Base-by-base conservation (phyloP, 2,329 filamentous ascomycete genomes). In the Alternaria tenuissima region DNA sequence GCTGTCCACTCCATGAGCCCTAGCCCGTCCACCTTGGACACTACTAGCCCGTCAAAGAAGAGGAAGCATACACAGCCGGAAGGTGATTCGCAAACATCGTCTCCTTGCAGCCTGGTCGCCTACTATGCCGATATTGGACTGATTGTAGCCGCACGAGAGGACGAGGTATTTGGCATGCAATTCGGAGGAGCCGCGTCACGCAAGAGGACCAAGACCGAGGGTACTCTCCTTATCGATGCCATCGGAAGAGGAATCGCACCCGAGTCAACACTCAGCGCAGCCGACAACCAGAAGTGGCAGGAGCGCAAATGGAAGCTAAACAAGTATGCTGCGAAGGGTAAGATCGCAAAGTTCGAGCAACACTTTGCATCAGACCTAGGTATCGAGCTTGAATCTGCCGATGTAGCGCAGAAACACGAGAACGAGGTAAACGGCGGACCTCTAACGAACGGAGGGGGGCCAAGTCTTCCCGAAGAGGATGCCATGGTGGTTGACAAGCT, bases 221-320 rank as follows among this genome's bases (percentile, higher is more conserved):
- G 75, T 52, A 89, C 89, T 8, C 81, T 91, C 7, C 80, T 94
- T 26, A 89, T 91, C 34, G 90, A 94, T 72, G 90, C 91, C 0
- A 87, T 94, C 55, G 89, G 90, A 2, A 89, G 89, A 61, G 90
- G 89, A 3, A 80, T 86, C 32, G 49, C 60, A 9, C 41, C 59
- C 16, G 59, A 58, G 14, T 34, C 54, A 5, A 24, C 36, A 22
- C 22, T 14, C n/a, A 18, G 28, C 14, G 55, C 49, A 26, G 41
- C 58, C 18, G 67, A 70, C 16, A 64, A 51, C 57, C 63, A 70
- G 11, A 68, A 70, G 26, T 74, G 74, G 70, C 63, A 72, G n/a
- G 73, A 72, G 38, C 65, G 67, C 49, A 67, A 74, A 26, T 62
- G 57, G 12, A 75, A 74, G 55, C 65, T 82, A 4, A 79, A 83